A percentile compares a stretch with the other conserved stretches of the same genome.
phyloP scores from a whole-genome alignment of 2,329 filamentous ascomycete species.

The Neoascochyta sp. region DNA sequence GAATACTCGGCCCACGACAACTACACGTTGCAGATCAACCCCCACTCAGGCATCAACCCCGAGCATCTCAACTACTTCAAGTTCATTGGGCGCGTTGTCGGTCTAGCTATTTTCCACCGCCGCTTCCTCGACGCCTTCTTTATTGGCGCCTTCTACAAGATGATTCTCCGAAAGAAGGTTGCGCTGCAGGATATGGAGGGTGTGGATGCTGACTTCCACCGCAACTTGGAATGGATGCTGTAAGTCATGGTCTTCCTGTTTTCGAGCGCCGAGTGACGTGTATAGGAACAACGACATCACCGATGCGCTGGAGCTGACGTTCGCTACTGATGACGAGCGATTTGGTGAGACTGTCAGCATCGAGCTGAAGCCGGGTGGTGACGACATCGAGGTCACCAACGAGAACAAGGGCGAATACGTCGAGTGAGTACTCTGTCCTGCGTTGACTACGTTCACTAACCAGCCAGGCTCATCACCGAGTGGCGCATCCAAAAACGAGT shows the following conservation, averaged over 20 bases:
- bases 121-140: conserved; percentile 98
- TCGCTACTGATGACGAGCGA: conserved; percentile 94
- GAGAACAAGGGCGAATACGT: conserved; percentile 99
- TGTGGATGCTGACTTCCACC: conserved; percentile 96
- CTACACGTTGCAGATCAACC: conserved; percentile 99
- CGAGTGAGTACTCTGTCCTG: conserved; percentile 59
- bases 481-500: conserved; percentile 99
- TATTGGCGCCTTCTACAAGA: conserved; percentile 98
- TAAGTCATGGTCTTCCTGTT: conserved; percentile 39
- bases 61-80: conserved; percentile 99
- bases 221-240: conserved; percentile 94
- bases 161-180: conserved; percentile 94
- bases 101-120: conserved; percentile 94
- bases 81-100: conserved; percentile 96
- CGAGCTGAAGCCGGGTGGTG: conserved; percentile 84
- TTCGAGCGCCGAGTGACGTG: no score
- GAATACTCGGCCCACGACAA: conserved; percentile 99
- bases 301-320: conserved; percentile 90
- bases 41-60: conserved; percentile 97
- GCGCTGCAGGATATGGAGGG: conserved; percentile 95
- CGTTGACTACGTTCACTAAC: no score
- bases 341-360: conserved; percentile 94
- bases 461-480: conserved; percentile 77
- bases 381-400: conserved; percentile 93
- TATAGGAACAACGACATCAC: conserved; percentile 86